Evolutionary conservation across 1,284 basidiomycete genomes (phyloP).

Genomic region (Coniferiporia weirii): DNA sequence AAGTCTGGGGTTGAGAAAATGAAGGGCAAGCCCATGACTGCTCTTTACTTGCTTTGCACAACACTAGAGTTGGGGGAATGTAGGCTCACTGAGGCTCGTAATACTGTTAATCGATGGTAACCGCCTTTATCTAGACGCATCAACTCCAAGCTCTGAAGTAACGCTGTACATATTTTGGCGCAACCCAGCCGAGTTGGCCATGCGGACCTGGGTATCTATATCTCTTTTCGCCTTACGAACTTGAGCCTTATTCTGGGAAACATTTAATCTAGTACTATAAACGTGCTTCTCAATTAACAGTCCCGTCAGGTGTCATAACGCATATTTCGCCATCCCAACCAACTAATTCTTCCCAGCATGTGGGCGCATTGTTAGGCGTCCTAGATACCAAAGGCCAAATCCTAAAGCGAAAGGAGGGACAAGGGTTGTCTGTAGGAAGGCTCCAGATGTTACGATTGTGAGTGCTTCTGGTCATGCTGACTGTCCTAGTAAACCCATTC

Average conservation of each 20-base stretch:
- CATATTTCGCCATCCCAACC: slow-evolving; percentile 9
- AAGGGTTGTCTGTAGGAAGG: slow-evolving; percentile 39
- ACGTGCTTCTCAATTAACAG: slow-evolving; percentile 5
- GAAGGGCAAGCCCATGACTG: slow-evolving; percentile 18
- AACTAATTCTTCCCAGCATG: neutral
- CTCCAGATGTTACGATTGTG: slow-evolving; percentile 51
- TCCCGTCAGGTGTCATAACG: slow-evolving; percentile 7
- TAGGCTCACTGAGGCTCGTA: slow-evolving; percentile 29
- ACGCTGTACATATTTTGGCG: slow-evolving; percentile 35
- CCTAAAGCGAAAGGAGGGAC: slow-evolving; percentile 33
- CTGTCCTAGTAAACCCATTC: neutral
- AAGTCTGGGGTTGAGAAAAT: slow-evolving; percentile 10
- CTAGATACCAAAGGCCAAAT: slow-evolving; percentile 20
- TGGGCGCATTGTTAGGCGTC: slow-evolving; percentile 2
- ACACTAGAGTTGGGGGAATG: slow-evolving; percentile 59
- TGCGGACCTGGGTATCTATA: slow-evolving; percentile 15
- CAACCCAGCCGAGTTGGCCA: slow-evolving; percentile 17
- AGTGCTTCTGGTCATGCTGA: slow-evolving; percentile 21
- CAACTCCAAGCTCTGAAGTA: slow-evolving; percentile 45
- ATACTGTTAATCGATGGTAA: slow-evolving; percentile 14
- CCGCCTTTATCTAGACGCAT: slow-evolving; percentile 33
- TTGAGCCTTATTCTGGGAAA: neutral
- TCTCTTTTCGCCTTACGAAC: slow-evolving; percentile 26
- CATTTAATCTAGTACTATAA: slow-evolving; percentile 18
- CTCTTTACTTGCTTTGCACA: slow-evolving; percentile 45